These are phyloP conservation scores for Penicillium soppii DNA, from an alignment of 495 filamentous ascomycete genomes.

Conservation along the genomic window DNA sequence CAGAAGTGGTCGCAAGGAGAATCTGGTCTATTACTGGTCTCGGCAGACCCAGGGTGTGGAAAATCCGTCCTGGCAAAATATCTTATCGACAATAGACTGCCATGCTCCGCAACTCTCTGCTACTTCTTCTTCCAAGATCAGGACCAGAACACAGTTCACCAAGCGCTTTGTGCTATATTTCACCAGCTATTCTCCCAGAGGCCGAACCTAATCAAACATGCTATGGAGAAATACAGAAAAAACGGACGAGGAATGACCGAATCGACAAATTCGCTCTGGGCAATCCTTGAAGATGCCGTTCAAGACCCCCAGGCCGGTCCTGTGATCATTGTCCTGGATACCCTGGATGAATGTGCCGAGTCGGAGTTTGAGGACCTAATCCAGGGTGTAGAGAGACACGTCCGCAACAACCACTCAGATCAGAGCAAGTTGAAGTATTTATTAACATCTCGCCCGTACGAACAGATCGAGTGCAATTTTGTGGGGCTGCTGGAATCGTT, in stretches of 20 bases:
- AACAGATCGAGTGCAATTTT: slow-evolving; percentile 35
- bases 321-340: slow-evolving; percentile 51
- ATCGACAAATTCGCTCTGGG: slow-evolving; percentile 41
- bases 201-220: slow-evolving; percentile 26
- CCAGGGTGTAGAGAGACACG: too few species aligned
- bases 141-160: slow-evolving; percentile 37
- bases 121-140: slow-evolving; percentile 63
- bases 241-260: slow-evolving; percentile 27
- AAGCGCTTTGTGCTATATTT: slow-evolving; percentile 44
- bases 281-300: slow-evolving; percentile 31
- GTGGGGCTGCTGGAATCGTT: slow-evolving; percentile 14
- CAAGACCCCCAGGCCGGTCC: slow-evolving; percentile 37
- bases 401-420: too few species aligned
- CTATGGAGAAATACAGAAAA: slow-evolving; percentile 24
- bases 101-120: slow-evolving; percentile 22
- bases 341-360: slow-evolving; percentile 39
- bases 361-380: slow-evolving; percentile 9
- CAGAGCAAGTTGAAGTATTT: slow-evolving; percentile 39
- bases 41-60: slow-evolving; percentile 55
- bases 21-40: slow-evolving; percentile 42
- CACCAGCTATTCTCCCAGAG: slow-evolving; percentile 45
- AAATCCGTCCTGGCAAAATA: slow-evolving; percentile 52
- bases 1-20: background rate
- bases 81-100: slow-evolving; percentile 35
- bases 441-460: slow-evolving; percentile 50